Conservation (phyloP, 2,329 filamentous ascomycete genomes). For the Alternaria rosae region DNA sequence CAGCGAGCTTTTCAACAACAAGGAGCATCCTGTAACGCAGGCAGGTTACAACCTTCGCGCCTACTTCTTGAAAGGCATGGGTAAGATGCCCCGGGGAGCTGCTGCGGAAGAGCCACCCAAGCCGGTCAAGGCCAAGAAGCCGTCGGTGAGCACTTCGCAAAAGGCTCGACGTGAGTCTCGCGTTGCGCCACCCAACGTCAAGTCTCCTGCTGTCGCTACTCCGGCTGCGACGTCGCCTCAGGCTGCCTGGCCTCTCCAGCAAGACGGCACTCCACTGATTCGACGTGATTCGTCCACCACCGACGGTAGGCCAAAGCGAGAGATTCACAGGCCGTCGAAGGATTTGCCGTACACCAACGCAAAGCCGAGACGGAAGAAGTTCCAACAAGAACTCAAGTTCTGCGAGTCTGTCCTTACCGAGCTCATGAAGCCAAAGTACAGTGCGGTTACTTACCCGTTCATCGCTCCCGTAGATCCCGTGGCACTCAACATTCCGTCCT, state of each 20-base stretch:
- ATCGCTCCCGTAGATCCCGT: constrained; percentile 88
- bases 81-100: constrained; percentile 64
- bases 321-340: constrained; percentile 88
- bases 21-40: constrained; percentile 74
- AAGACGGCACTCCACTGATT: constrained; percentile 80
- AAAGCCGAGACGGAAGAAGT: constrained; percentile 90
- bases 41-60: constrained; percentile 68
- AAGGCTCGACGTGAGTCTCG: constrained; percentile 59
- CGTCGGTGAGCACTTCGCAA: constrained; percentile 36
- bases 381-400: constrained; percentile 87
- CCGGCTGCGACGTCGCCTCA: constrained; percentile 55
- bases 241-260: constrained; percentile 74
- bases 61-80: constrained; percentile 68
- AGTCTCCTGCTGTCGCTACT: constrained; percentile 52
- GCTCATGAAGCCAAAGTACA: constrained; percentile 76
- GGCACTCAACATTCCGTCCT: constrained; percentile 89
- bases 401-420: constrained; percentile 83
- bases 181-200: constrained; percentile 51
- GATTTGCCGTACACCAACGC: constrained; percentile 86
- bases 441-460: constrained; percentile 74
- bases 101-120: constrained; percentile 61
- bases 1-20: constrained; percentile 81
- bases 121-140: constrained; percentile 62
- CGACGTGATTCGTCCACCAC: constrained; percentile 82
- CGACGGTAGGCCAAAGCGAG: constrained; percentile 86